These are phyloP conservation scores for Globisporangium parvum DNA, from an alignment of 352 stramenopile genomes.

Conservation along the genomic window DNA sequence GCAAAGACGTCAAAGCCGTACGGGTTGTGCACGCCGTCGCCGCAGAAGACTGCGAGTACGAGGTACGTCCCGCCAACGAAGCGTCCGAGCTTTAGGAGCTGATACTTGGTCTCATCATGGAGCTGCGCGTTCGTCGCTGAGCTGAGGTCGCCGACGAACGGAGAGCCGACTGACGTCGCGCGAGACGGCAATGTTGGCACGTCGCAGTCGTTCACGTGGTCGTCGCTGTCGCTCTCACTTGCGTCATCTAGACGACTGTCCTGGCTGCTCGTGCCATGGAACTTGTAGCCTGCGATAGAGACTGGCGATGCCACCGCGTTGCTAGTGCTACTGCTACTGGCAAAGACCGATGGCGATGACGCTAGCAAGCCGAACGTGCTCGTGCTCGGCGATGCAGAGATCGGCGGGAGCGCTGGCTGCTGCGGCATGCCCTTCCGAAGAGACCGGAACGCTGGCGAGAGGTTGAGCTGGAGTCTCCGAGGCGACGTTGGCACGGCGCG, in stretches of 20 bases:
- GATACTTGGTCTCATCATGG: slow-evolving; percentile 32
- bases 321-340: too few relatives aligned
- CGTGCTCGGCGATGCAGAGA: slow-evolving; percentile 21
- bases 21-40: slow-evolving; percentile 52
- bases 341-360: not conserved
- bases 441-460: slow-evolving; percentile 55
- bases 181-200: slow-evolving; percentile 8
- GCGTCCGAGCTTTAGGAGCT: slow-evolving; percentile 55
- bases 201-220: slow-evolving; percentile 1
- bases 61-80: slow-evolving; percentile 65
- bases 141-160: slow-evolving; percentile 34
- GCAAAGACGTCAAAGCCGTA: slow-evolving; percentile 71
- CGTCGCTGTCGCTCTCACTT: not conserved
- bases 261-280: not conserved
- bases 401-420: slow-evolving; percentile 49
- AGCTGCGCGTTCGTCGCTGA: not conserved
- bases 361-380: slow-evolving; percentile 2
- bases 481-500: slow-evolving; percentile 49
- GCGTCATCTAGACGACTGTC: not conserved
- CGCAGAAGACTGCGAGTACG: slow-evolving; percentile 60
- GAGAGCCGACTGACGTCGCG: slow-evolving; percentile 8
- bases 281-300: not conserved
- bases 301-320: not conserved
- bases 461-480: slow-evolving; percentile 43
- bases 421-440: slow-evolving; percentile 66